phyloP scores from a whole-genome alignment of 2,329 filamentous ascomycete genomes.

The Paracorniculantispora psalliotae region DNA sequence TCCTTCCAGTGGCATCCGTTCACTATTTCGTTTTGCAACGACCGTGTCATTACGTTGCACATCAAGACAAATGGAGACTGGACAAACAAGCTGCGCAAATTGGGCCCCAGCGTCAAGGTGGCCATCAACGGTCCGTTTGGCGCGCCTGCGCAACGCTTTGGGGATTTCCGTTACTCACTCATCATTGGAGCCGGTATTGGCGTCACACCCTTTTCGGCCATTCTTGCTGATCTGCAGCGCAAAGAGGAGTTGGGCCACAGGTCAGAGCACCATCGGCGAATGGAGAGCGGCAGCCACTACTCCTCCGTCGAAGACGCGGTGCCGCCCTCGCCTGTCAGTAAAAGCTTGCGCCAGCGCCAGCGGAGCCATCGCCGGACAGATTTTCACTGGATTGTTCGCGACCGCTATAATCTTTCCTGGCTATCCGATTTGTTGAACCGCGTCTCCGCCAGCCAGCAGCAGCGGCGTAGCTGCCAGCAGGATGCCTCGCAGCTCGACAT shows the following conservation, averaged over 20 bases:
- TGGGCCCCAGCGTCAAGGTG: slow-evolving; percentile 41
- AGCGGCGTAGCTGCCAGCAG: slow-evolving; percentile 33
- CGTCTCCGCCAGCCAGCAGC: slow-evolving; percentile 34
- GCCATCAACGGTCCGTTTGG: slow-evolving; percentile 55
- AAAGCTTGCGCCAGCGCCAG: slow-evolving; percentile 23
- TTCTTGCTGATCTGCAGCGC: slow-evolving; percentile 49
- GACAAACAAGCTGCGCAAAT: slow-evolving; percentile 41
- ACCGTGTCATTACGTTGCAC: slow-evolving; percentile 48
- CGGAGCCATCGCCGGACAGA: slow-evolving; percentile 45
- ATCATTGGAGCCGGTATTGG: slow-evolving; percentile 54
- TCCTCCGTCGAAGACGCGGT: slow-evolving; percentile 12
- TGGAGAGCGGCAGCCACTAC: neutral
- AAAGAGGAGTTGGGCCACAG: slow-evolving; percentile 35
- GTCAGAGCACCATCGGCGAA: slow-evolving; percentile 16
- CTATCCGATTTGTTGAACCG: slow-evolving; percentile 52
- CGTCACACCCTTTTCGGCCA: slow-evolving; percentile 53
- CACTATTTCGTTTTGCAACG: slow-evolving; percentile 51
- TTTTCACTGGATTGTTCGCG: slow-evolving; percentile 57
- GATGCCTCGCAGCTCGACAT: slow-evolving; percentile 42
- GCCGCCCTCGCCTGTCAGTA: slow-evolving; percentile 7
- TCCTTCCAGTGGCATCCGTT: slow-evolving; percentile 57
- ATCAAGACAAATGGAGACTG: slow-evolving; percentile 57
- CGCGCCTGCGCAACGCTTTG: slow-evolving; percentile 53
- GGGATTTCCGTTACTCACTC: slow-evolving; percentile 51
- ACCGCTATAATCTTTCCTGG: slow-evolving; percentile 52